Evolutionary conservation across 345 rosid genomes (phyloP), one percentile per base, ranked within the genome.

Genomic region (Euphorbia lathyris): DNA sequence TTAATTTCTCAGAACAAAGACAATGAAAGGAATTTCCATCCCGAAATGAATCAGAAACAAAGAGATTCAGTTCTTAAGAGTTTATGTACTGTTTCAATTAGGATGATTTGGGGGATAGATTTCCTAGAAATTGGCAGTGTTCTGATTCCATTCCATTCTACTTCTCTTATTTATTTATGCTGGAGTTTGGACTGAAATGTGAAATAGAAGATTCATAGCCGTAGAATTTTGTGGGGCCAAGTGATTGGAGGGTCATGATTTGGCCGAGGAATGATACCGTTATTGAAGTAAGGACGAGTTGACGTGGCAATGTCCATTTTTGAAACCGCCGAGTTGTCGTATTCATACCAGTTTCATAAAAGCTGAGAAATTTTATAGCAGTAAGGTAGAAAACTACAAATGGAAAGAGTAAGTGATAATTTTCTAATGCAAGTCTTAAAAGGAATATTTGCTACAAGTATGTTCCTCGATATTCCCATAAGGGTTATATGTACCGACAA

Each of bases 251-350:
- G 72, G 72, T 42, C 27, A 43, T n/a, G 42, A 69, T 26, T 17
- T 58, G 50, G 65, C 57, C 72, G 72, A 40, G 45, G n/a, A 27
- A 26, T 45, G 53, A 25, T 17, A 7, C 55, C 26, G 27, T 27
- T 58, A 17, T 10, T 26, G 16, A 25, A 25, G 19, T 48, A 16
- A 42, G n/a, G 59, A 48, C 19, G 32, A 16, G 63, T 23, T 56
- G 63, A 36, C 10, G 43, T 4, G 48, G 51, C 32, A 34, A 29
- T 30, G 30, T 11, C 43, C 8, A n/a, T 13, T 23, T 34, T 22
- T 29, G 2, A 8, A 56, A 68, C 40, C 38, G 55, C 63, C 27
- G 65, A 52, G 27, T 58, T 43, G 72, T 69, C 65, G 42, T 40
- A 23, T 26, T 6, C 1, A 40, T 3, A 40, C 6, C 1, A 9